These are phyloP conservation scores for Quercus suber DNA, from an alignment of 306 rosid genomes.

Conservation along the genomic window DNA sequence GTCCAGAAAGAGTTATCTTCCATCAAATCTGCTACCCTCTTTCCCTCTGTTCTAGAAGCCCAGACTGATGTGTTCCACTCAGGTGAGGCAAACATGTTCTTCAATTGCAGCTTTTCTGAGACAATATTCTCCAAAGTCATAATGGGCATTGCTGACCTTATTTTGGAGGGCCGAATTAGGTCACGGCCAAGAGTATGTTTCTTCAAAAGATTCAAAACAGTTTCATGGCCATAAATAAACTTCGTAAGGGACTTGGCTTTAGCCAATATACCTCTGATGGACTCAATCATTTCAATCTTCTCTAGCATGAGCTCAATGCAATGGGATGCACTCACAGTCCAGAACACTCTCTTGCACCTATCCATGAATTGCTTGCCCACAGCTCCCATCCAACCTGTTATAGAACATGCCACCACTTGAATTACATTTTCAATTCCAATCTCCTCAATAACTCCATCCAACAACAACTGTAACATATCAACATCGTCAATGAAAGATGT, in stretches of 20 bases:
- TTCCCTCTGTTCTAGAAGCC: slow-evolving; percentile 18
- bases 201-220: slow-evolving; percentile 14
- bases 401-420: slow-evolving; percentile 20
- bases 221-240: slow-evolving; percentile 13
- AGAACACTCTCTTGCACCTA: slow-evolving; percentile 17
- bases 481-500: slow-evolving; percentile 2
- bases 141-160: slow-evolving; percentile 18
- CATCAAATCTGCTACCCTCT: slow-evolving; percentile 14
- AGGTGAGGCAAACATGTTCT: slow-evolving; percentile 20
- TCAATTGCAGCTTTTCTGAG: background rate
- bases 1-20: slow-evolving; percentile 22
- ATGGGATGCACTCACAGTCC: slow-evolving; percentile 29
- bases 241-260: slow-evolving; percentile 21
- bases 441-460: slow-evolving; percentile 18
- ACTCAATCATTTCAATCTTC: slow-evolving; percentile 16
- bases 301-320: slow-evolving; percentile 25
- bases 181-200: slow-evolving; percentile 18
- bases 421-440: slow-evolving; percentile 15
- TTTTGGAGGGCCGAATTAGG: slow-evolving; percentile 22
- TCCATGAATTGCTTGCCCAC: slow-evolving; percentile 12
- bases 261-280: slow-evolving; percentile 4
- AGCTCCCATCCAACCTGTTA: slow-evolving; percentile 20
- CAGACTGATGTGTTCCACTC: slow-evolving; percentile 20
- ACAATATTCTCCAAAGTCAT: slow-evolving; percentile 24
- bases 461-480: background rate